A percentile compares a stretch with the other conserved stretches of the same genome.
Evolutionary conservation across 768 basidiomycete species (phyloP).

Genomic region (Macrolepiota dolichaula): DNA sequence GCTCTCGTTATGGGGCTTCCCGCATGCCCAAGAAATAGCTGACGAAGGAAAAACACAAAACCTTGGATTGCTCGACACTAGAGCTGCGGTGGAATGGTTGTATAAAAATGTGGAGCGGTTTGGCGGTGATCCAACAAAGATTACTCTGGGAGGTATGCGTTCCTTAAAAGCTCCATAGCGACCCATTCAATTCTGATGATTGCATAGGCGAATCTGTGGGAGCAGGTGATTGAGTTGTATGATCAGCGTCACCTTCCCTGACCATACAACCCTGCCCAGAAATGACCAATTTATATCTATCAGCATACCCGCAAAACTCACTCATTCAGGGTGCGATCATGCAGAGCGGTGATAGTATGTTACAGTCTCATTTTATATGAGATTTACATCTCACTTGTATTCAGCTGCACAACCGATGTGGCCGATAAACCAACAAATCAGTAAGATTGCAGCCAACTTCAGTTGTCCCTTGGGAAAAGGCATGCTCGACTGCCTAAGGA

Average conservation of each 20-base stretch:
- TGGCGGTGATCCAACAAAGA: constrained; percentile 41
- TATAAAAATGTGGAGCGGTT: constrained; percentile 36
- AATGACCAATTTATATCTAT: constrained; percentile 32
- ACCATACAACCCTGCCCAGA: constrained; percentile 15
- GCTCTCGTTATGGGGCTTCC: constrained; percentile 35
- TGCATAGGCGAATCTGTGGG: constrained; percentile 29
- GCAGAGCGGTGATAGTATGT: constrained; percentile 31
- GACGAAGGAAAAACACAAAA: constrained; percentile 34
- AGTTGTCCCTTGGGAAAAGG: constrained; percentile 24
- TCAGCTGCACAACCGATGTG: constrained; percentile 31
- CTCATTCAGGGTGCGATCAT: constrained; percentile 31
- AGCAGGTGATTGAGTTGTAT: constrained; percentile 20
- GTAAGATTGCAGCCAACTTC: constrained; percentile 23
- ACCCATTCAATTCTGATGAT: background rate
- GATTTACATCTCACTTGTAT: background rate
- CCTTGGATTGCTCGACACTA: constrained; percentile 48
- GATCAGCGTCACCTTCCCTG: background rate
- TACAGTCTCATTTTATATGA: too few species aligned
- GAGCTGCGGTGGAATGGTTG: constrained; percentile 42
- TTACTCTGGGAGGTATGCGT: constrained; percentile 37
- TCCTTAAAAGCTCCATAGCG: background rate
- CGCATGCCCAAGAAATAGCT: constrained; percentile 35
- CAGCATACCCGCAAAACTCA: constrained; percentile 23
- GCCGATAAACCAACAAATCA: constrained; percentile 26
- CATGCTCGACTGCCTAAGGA: constrained; percentile 25